phyloP scores from a whole-genome alignment of 306 rosid species.

The Rosa persica region DNA sequence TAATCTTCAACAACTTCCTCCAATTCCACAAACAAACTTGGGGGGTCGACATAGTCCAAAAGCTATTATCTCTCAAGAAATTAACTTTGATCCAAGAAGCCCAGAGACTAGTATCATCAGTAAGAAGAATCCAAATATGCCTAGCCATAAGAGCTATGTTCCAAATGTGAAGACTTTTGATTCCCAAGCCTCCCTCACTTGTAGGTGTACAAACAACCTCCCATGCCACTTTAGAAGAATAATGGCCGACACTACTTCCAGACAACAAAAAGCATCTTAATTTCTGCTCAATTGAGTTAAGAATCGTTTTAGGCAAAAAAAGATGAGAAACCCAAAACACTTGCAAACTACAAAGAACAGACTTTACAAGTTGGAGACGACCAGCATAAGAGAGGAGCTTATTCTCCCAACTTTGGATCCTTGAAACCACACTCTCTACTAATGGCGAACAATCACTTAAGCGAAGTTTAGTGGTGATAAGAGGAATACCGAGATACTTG shows the following conservation, averaged over 20 bases:
- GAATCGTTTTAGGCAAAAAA: background rate
- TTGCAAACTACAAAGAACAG: background rate
- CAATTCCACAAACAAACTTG: background rate
- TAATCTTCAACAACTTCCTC: background rate
- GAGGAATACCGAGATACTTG: slow-evolving; percentile 5
- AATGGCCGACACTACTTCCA: background rate
- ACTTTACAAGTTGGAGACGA: background rate
- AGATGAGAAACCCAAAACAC: background rate
- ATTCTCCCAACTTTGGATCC: background rate
- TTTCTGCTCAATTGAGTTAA: background rate
- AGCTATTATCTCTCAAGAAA: background rate
- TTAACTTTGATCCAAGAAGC: background rate
- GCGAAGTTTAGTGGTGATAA: background rate
- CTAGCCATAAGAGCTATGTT: background rate
- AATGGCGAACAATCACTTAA: background rate
- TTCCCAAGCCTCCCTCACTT: background rate
- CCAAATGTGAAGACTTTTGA: background rate
- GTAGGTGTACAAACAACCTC: background rate
- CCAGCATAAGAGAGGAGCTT: background rate
- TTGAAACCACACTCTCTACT: background rate
- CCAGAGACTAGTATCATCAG: background rate
- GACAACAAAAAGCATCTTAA: background rate
- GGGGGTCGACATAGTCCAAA: background rate
- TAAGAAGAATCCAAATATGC: background rate
- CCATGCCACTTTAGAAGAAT: background rate